Evolutionary conservation across 2,329 filamentous ascomycete species (phyloP).

Genomic region (Fusarium longipes): DNA sequence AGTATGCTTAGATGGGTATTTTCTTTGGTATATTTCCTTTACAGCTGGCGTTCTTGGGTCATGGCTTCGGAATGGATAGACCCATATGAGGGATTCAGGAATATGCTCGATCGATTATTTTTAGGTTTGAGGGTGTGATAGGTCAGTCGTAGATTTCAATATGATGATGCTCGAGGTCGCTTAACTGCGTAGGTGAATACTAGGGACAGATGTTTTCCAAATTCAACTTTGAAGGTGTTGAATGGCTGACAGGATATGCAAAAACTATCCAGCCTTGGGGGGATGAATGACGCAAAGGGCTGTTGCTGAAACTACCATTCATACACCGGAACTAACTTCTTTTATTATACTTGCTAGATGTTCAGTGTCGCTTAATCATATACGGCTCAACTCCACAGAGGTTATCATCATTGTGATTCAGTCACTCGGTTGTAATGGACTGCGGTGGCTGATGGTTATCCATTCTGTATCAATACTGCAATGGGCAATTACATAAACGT

Average conservation of each 20-base stretch:
- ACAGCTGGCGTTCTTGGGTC: constrained; percentile 32
- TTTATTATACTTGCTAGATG: too few species aligned
- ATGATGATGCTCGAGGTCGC: not conserved
- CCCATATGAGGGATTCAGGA: constrained; percentile 9
- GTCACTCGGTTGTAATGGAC: not conserved
- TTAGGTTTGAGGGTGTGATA: not conserved
- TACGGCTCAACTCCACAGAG: not conserved
- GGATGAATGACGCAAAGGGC: not conserved
- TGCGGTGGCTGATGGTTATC: too few species aligned
- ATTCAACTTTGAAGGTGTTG: not conserved
- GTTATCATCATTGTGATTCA: not conserved
- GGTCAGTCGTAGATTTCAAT: constrained; percentile 17
- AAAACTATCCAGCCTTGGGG: not conserved
- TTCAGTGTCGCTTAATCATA: too few species aligned
- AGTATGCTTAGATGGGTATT: constrained; percentile 42
- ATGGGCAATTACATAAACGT: not conserved
- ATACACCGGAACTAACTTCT: too few species aligned
- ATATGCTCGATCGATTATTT: constrained; percentile 7
- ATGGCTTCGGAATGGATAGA: constrained; percentile 33
- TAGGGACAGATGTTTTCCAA: too few species aligned
- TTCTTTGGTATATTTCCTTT: constrained; percentile 18
- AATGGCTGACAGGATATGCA: not conserved
- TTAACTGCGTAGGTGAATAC: not conserved
- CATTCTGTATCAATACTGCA: not conserved
- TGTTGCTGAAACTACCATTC: too few species aligned